Percentiles rank a stretch among this genome's conserved stretches.
These are phyloP conservation scores for Bolboschoenoplectus hybrid DNA, from an alignment of 202 grass and related monocot species.

Conservation along the genomic window DNA sequence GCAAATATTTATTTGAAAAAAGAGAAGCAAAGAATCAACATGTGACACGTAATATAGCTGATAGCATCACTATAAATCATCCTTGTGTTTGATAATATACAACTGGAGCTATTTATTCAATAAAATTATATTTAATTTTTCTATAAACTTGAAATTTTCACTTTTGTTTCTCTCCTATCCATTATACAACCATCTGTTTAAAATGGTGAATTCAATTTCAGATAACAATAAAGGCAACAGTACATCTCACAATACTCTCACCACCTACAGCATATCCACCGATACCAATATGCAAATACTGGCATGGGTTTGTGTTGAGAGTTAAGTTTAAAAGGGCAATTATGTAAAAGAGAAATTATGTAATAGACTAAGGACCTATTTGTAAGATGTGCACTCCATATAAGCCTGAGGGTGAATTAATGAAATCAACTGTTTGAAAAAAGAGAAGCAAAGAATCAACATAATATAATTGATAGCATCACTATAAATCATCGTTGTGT, in stretches of 20 bases:
- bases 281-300: constrained; percentile 79
- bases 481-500: constrained; percentile 21
- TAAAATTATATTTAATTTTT: constrained; percentile 11
- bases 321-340: too few species aligned
- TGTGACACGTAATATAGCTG: background rate
- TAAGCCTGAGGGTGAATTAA: too few species aligned
- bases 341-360: too few species aligned
- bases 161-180: background rate
- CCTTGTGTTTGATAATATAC: constrained; percentile 23
- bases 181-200: constrained; percentile 14
- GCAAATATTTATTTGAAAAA: background rate
- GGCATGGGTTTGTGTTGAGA: constrained; percentile 33
- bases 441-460: background rate
- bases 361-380: too few species aligned
- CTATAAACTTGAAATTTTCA: background rate
- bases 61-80: constrained; percentile 11
- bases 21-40: background rate
- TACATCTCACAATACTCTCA: constrained; percentile 31
- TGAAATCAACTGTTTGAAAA: background rate
- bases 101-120: constrained; percentile 15
- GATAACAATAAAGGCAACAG: constrained; percentile 5
- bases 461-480: background rate
- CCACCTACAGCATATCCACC: constrained; percentile 57
- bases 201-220: constrained; percentile 11
- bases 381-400: too few species aligned